These are phyloP conservation scores for Coelastrella sp. DNA, from an alignment of 139 green algal species.

Conservation along the genomic window DNA sequence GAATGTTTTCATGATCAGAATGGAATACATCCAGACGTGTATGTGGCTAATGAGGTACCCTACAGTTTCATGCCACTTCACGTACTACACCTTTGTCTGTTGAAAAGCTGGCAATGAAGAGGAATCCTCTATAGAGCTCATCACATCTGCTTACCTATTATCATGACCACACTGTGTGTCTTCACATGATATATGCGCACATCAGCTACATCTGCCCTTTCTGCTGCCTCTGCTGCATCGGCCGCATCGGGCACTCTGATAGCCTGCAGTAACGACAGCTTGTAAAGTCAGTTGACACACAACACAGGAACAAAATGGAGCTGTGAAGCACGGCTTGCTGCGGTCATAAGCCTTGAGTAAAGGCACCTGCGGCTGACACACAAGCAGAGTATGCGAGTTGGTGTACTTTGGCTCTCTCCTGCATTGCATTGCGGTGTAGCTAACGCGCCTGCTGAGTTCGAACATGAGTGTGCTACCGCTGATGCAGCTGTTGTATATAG, in stretches of 20 bases:
- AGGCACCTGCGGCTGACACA: too few relatives aligned
- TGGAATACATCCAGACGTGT: neutral
- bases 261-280: neutral
- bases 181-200: slow-evolving; percentile 7
- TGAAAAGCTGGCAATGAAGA: neutral
- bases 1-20: neutral
- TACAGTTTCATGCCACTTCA: neutral
- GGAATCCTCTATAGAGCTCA: neutral
- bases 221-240: slow-evolving; percentile 33
- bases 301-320: neutral
- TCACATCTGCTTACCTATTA: slow-evolving; percentile 4
- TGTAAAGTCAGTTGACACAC: neutral
- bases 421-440: too few relatives aligned
- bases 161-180: neutral
- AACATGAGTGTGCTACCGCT: too few relatives aligned
- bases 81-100: neutral
- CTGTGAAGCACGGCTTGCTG: too few relatives aligned
- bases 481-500: too few relatives aligned
- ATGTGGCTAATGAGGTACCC: neutral
- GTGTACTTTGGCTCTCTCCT: too few relatives aligned
- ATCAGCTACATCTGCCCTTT: neutral
- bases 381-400: too few relatives aligned
- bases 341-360: too few relatives aligned
- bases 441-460: too few relatives aligned
- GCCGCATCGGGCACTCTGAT: slow-evolving; percentile 22